Base-by-base conservation (phyloP, 2,329 filamentous ascomycete genomes). In the Volutella citrinella region DNA sequence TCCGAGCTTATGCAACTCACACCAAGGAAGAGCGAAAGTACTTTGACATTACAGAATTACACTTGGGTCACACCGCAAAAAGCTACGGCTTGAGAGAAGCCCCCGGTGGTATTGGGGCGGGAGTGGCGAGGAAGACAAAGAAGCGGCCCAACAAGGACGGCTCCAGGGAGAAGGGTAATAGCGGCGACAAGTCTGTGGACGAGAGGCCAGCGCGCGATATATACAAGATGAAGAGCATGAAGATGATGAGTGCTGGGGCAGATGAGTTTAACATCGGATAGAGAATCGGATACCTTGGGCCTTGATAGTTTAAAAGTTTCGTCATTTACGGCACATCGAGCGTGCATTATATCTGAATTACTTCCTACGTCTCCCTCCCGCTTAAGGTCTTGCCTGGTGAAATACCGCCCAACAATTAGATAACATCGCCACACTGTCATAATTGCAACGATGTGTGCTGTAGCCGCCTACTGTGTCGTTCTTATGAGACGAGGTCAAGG, bases 1-100 rank as follows among this genome's bases (percentile, higher is more conserved):
- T 98, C 34, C 77, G 93, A 34, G 93, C 93, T 1, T 98, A 98
- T 59, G 89, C 93, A 4, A 98, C 93, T 1, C 93, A 98, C 61
- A 78, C 91, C 18, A 82, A 86, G 19, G 82, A 83, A 26, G 93
- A 98, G 66, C 76, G 93, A 32, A 70, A 71, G 32, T 90, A 85
- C 57, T 98, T 98, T 60, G 87, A 97, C 60, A 94, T 96, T 62
- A 89, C 87, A 40, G 79, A 87, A 53, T 67, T 98, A 28, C 93
- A 98, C 60, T 67, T 97, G 7, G 93, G 93, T 4, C 93, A 98
- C 69, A 69, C 93, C 46, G 91, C 91, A 7, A 98, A 98, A 70
- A 87, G 85, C 17, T 98, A 95, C 57, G 93, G 82, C 3, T 66
- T 98, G 47, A 76, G 94, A 45, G 93, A 98, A 60, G 81, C 87